phyloP scores from a whole-genome alignment of 257 asterid species.

The Salvia rosmarinus region DNA sequence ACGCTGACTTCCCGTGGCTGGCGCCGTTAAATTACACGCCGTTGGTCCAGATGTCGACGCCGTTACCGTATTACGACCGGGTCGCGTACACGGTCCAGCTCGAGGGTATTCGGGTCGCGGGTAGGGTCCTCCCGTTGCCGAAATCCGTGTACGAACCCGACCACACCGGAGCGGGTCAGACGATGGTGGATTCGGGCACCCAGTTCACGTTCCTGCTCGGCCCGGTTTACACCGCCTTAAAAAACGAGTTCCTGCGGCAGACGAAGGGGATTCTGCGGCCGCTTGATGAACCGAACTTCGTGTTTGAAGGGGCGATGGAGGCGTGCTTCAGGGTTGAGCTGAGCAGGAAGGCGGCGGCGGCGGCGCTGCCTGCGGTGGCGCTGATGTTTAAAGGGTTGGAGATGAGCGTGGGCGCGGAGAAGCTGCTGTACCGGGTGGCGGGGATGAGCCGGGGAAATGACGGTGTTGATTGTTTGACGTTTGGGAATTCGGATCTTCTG shows the following conservation, averaged over 20 bases:
- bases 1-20: constrained; percentile 57
- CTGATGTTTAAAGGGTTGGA: constrained; percentile 74
- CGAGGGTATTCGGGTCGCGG: constrained; percentile 61
- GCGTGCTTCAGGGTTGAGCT: constrained; percentile 59
- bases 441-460: constrained; percentile 57
- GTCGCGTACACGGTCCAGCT: constrained; percentile 77
- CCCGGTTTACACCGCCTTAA: constrained; percentile 59
- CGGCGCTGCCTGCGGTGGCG: constrained; percentile 60
- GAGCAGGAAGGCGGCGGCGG: constrained; percentile 41
- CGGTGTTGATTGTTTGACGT: constrained; percentile 62
- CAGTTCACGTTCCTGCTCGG: constrained; percentile 73
- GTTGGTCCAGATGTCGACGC: constrained; percentile 50
- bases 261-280: constrained; percentile 48
- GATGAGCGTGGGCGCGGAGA: constrained; percentile 72
- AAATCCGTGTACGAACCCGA: constrained; percentile 58
- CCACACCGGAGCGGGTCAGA: constrained; percentile 91
- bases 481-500: constrained; percentile 77
- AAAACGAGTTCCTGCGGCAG: constrained; percentile 57
- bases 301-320: constrained; percentile 84
- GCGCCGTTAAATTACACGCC: constrained; percentile 66
- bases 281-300: constrained; percentile 56
- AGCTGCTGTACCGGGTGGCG: constrained; percentile 61
- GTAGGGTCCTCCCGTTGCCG: constrained; percentile 51
- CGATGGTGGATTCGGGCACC: constrained; percentile 92
- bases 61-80: constrained; percentile 70